phyloP scores from a whole-genome alignment of 2,329 filamentous ascomycete genomes.

The Zymoseptoria passerinii region DNA sequence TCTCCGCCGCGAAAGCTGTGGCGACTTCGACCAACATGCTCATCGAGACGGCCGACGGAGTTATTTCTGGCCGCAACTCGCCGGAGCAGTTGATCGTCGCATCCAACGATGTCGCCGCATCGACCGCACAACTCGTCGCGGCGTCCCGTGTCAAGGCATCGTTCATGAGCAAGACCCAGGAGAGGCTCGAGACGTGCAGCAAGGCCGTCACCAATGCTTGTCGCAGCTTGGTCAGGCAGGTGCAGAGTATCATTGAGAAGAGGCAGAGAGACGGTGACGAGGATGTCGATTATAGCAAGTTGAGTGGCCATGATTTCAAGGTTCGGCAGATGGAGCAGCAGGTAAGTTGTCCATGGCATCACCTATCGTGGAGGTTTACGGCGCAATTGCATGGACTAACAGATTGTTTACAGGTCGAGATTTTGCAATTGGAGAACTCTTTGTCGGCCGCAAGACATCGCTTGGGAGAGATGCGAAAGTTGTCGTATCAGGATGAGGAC shows the following conservation, averaged over 20 bases:
- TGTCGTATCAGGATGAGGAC: constrained; percentile 76
- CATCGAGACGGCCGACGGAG: constrained; percentile 95
- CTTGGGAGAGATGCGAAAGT: constrained; percentile 96
- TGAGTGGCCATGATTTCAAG: constrained; percentile 95
- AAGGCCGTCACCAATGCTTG: constrained; percentile 90
- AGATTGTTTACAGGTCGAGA: constrained; percentile 65
- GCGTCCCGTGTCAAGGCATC: constrained; percentile 93
- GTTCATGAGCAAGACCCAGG: constrained; percentile 96
- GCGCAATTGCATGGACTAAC: constrained; percentile 2
- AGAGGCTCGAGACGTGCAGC: constrained; percentile 79
- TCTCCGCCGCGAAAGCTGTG: constrained; percentile 94
- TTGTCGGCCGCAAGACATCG: constrained; percentile 70
- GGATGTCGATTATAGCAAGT: constrained; percentile 74
- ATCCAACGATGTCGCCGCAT: constrained; percentile 92
- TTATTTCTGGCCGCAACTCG: constrained; percentile 82
- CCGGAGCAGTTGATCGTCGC: constrained; percentile 97
- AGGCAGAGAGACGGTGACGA: constrained; percentile 71
- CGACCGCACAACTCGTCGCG: constrained; percentile 91
- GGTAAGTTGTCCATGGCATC: constrained; percentile 49
- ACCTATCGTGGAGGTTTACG: background rate
- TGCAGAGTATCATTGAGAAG: constrained; percentile 88
- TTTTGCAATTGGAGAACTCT: constrained; percentile 85
- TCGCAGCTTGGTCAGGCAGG: constrained; percentile 78
- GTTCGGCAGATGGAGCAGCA: constrained; percentile 99
- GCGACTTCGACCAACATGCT: constrained; percentile 88